Percentiles rank a stretch among this genome's conserved stretches.
These are phyloP conservation scores for Naematelia aurantialba DNA, from an alignment of 768 basidiomycete species.

Conservation along the genomic window DNA sequence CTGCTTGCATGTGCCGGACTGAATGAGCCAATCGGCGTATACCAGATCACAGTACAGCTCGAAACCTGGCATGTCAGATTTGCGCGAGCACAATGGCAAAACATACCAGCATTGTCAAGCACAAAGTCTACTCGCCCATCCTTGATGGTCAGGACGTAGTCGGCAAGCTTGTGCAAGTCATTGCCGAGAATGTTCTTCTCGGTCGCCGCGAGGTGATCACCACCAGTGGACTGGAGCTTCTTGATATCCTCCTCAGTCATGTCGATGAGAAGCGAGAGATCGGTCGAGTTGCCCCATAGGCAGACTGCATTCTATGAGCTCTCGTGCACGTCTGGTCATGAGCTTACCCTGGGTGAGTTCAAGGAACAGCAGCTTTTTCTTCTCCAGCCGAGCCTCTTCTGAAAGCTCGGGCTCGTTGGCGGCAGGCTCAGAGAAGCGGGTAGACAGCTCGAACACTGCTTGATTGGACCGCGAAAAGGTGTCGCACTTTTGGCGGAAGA, in stretches of 20 bases:
- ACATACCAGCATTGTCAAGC: constrained; percentile 50
- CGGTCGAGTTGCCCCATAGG: constrained; percentile 95
- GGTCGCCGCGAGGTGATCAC: constrained; percentile 89
- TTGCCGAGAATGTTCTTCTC: constrained; percentile 96
- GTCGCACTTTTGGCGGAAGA: constrained; percentile 93
- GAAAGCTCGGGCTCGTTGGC: constrained; percentile 56
- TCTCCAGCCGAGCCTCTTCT: constrained; percentile 57
- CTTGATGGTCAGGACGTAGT: constrained; percentile 56
- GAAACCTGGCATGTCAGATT: constrained; percentile 57
- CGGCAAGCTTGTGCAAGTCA: constrained; percentile 63
- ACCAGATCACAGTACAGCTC: constrained; percentile 63
- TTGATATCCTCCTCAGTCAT: constrained; percentile 98
- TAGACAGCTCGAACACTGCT: constrained; percentile 90
- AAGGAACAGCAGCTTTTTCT: constrained; percentile 71
- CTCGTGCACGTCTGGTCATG: background rate
- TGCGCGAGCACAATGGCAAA: constrained; percentile 6
- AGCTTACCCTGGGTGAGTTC: constrained; percentile 80
- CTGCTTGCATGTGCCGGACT: constrained; percentile 76
- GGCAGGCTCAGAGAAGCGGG: constrained; percentile 83
- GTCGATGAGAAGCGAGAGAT: constrained; percentile 88
- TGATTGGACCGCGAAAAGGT: constrained; percentile 89
- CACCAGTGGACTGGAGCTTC: constrained; percentile 89
- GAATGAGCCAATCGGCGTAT: constrained; percentile 83
- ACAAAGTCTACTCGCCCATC: constrained; percentile 71
- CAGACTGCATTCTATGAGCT: constrained; percentile 61